Base-by-base conservation (phyloP, 2,329 filamentous ascomycete species). In the Botryotinia narcissicola region DNA sequence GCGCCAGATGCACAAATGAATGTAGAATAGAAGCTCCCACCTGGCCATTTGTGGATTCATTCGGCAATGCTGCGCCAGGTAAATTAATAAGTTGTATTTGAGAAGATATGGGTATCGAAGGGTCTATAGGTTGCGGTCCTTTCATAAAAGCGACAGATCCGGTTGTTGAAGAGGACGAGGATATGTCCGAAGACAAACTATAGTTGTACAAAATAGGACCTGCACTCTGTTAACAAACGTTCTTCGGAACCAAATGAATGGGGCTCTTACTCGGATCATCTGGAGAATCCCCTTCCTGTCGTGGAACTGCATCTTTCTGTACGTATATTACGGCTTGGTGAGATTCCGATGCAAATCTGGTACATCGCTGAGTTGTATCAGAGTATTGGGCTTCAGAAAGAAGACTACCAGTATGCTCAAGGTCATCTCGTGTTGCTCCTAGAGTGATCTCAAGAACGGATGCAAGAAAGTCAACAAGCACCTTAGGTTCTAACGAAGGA, bases 81-180 rank as follows among this genome's bases (percentile, higher is more conserved):
- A 99, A 86, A 81, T 97, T 98, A 82, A 95, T 93, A 81, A 98
- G 92, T 81, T 97, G 94, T 79, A 99, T 91, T 84, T 99, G 96
- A 73, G 91, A 91, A 78, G 91, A 91, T 80, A 99, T 90, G 74
- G 95, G 92, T 81, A 94, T 86, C 78, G 88, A 89, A 74, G 93
- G 90, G 82, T 98, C 93, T 84, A 99, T 93, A 70, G 95, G 93
- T 81, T 92, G 90, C 72, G 95, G 92, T 72, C 94, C 91, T 86
- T 99, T 99, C 78, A 97, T 88, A 79, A 99, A 89, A 73, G 94
- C 93, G 76, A 98, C 91, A 77, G 93, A 97, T 67, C 93, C 91
- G 63, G 92, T 89, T 62, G 94, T 97, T n/a, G 91, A 91, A 63
- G 92, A 86, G 46, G 92, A 91, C 67, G 92, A 92, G 42, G 92